A percentile compares a stretch with the other conserved stretches of the same genome.
Evolutionary conservation across 2,329 filamentous ascomycete genomes (phyloP).

Genomic region (Neofusicoccum ribis): DNA sequence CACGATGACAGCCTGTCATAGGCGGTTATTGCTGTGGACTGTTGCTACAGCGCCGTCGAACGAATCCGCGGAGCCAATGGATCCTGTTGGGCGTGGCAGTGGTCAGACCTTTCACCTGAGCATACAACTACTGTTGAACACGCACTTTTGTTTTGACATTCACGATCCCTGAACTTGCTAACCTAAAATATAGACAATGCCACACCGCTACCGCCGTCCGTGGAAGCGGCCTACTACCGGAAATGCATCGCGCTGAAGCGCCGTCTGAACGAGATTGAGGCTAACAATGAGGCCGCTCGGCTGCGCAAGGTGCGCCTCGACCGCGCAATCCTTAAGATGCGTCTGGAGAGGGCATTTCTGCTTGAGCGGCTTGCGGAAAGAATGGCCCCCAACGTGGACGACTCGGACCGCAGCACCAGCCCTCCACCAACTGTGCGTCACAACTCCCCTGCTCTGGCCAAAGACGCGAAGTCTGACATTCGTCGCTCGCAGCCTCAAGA

Average conservation of each 20-base stretch:
- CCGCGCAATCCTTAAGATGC: constrained; percentile 86
- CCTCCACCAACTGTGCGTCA: constrained; percentile 72
- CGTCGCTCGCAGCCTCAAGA: constrained; percentile 64
- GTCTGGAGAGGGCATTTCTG: constrained; percentile 72
- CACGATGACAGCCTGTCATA: too few relatives aligned
- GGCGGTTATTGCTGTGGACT: neutral
- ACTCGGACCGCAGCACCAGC: constrained; percentile 76
- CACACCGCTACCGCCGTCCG: constrained; percentile 71
- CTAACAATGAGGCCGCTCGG: constrained; percentile 82
- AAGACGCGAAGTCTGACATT: constrained; percentile 1
- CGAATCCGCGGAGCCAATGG: neutral
- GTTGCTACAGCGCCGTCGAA: neutral
- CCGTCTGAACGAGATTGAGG: constrained; percentile 87
- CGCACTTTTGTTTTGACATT: neutral
- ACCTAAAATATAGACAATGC: neutral
- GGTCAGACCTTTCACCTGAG: neutral
- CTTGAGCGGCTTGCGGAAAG: constrained; percentile 50
- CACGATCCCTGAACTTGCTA: neutral
- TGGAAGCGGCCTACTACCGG: constrained; percentile 91
- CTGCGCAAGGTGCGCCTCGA: constrained; percentile 76
- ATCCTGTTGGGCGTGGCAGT: neutral
- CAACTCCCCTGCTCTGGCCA: neutral
- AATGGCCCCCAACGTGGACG: constrained; percentile 50
- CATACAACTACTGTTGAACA: neutral
- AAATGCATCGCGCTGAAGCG: constrained; percentile 96